Percentiles rank a stretch among this genome's conserved stretches.
phyloP scores from a whole-genome alignment of 257 asterid genomes.

The Salvia rosmarinus region DNA sequence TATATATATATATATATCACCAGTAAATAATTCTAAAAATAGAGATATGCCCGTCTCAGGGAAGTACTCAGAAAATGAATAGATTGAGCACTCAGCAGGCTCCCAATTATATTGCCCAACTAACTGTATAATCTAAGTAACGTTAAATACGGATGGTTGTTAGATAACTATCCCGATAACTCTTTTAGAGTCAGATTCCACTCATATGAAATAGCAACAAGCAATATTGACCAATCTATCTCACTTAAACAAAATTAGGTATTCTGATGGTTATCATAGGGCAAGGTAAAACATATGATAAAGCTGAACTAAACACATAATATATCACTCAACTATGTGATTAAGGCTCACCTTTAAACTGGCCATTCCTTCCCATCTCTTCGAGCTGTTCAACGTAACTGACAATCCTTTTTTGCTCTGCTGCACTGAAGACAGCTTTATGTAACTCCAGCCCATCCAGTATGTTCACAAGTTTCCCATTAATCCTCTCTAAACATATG shows the following conservation, averaged over 20 bases:
- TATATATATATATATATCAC: too few species aligned
- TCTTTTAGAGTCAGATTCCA: neutral
- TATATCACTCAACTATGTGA: neutral
- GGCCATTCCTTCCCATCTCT: slow-evolving; percentile 58
- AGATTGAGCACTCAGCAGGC: neutral
- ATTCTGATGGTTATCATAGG: neutral
- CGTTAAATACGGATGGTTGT: neutral
- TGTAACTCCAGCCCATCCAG: slow-evolving; percentile 80
- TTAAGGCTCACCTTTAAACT: slow-evolving; percentile 56
- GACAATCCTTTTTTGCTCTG: slow-evolving; percentile 76
- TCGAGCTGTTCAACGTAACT: slow-evolving; percentile 53
- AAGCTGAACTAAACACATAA: neutral
- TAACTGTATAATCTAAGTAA: slow-evolving; percentile 15
- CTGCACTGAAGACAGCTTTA: slow-evolving; percentile 65
- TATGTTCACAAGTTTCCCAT: slow-evolving; percentile 54
- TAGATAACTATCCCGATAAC: neutral
- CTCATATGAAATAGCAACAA: slow-evolving; percentile 16
- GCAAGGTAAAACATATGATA: slow-evolving; percentile 3
- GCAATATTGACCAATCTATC: slow-evolving; percentile 2
- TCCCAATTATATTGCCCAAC: neutral
- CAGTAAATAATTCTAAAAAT: too few species aligned
- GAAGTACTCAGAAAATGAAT: neutral
- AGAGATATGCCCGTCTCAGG: too few species aligned
- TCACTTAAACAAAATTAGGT: neutral
- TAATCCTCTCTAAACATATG: slow-evolving; percentile 50